Percentiles rank a stretch among this genome's conserved stretches.
phyloP scores from a whole-genome alignment of 139 green algal species.

The Chlamydomonas asymmetrica region DNA sequence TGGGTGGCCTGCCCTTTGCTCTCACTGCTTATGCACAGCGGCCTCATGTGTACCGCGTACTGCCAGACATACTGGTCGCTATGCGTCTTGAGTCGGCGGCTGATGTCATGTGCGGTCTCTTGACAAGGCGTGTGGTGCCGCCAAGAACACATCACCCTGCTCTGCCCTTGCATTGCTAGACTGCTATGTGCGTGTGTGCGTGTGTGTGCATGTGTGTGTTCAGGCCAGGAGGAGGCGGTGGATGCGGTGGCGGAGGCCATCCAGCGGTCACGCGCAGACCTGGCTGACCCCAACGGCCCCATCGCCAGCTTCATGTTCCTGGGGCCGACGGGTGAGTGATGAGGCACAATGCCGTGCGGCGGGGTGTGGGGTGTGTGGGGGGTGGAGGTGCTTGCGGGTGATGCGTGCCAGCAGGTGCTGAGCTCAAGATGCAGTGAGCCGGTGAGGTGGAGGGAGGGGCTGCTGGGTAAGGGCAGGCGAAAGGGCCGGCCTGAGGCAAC shows the following conservation, averaged over 20 bases:
- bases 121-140: neutral
- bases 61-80: too few species aligned
- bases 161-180: too few species aligned
- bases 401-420: neutral
- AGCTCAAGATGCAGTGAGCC: too few species aligned
- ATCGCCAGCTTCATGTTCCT: slow-evolving; percentile 99
- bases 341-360: neutral
- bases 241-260: slow-evolving; percentile 89
- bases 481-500: too few species aligned
- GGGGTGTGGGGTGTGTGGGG: neutral
- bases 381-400: neutral
- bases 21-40: too few species aligned
- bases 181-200: too few species aligned
- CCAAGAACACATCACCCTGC: too few species aligned
- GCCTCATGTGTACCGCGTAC: too few species aligned
- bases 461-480: slow-evolving; percentile 18
- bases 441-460: slow-evolving; percentile 21
- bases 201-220: too few species aligned
- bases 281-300: slow-evolving; percentile 86
- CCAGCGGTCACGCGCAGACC: slow-evolving; percentile 86
- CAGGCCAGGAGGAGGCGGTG: slow-evolving; percentile 83
- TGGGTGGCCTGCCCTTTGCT: too few species aligned
- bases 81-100: too few species aligned
- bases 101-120: neutral
- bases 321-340: slow-evolving; percentile 76